Conservation (phyloP, 2,329 filamentous ascomycete species). For the Drechmeria coniospora region DNA sequence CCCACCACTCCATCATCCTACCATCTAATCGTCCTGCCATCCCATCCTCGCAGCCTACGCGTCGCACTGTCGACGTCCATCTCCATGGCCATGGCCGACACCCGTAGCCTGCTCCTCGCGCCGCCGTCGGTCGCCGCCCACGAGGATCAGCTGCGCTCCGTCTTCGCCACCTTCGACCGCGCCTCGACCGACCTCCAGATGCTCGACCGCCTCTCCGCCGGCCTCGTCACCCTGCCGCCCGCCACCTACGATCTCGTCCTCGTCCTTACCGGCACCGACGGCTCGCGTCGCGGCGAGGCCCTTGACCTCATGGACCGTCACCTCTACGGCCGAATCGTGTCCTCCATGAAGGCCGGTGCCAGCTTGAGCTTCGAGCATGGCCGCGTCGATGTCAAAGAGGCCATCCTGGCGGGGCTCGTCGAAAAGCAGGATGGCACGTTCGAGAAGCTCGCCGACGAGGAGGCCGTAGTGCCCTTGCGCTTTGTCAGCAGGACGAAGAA, state of each 20-base stretch:
- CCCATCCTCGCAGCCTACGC: too few relatives aligned
- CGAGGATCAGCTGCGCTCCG: conserved; percentile 56
- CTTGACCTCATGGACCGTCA: conserved; percentile 48
- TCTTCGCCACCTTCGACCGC: conserved; percentile 62
- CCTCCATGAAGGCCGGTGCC: conserved; percentile 54
- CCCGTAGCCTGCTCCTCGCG: conserved; percentile 67
- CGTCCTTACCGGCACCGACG: conserved; percentile 65
- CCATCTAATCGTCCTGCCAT: too few relatives aligned
- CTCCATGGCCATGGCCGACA: conserved; percentile 14
- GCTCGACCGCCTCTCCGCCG: conserved; percentile 81
- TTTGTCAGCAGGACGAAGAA: conserved; percentile 22
- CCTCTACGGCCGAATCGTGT: conserved; percentile 54
- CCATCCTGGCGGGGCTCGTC: conserved; percentile 68
- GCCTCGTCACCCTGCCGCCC: conserved; percentile 60
- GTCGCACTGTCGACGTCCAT: conserved; percentile 7
- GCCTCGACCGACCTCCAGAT: conserved; percentile 80
- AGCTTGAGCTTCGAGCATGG: conserved; percentile 55
- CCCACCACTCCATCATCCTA: too few relatives aligned
- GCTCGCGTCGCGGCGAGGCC: conserved; percentile 45
- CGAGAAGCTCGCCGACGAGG: conserved; percentile 52
- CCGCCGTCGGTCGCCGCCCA: conserved; percentile 81
- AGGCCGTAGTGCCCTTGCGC: conserved; percentile 39
- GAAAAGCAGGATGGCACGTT: conserved; percentile 49
- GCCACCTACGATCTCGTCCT: conserved; percentile 73
- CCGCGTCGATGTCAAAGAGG: conserved; percentile 52